phyloP scores from a whole-genome alignment of 768 basidiomycete genomes.

The Jaapia argillacea region DNA sequence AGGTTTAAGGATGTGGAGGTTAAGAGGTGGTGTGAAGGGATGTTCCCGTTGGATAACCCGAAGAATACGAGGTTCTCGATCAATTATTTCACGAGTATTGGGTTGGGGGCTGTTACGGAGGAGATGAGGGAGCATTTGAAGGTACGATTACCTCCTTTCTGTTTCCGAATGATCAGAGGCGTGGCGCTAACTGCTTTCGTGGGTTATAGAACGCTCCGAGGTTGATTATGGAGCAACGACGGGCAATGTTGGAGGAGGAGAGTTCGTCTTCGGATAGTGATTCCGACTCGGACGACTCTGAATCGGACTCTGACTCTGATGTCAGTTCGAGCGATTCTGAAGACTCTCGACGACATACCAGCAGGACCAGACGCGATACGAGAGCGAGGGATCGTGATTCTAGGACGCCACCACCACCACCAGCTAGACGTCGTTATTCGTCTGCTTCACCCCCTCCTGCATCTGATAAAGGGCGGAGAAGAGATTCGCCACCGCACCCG shows the following conservation, averaged over 20 bases:
- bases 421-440: not conserved
- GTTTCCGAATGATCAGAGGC: no score
- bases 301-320: constrained; percentile 21
- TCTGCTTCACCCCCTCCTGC: no score
- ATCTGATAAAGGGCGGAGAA: not conserved
- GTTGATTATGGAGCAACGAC: constrained; percentile 89
- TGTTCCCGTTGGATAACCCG: constrained; percentile 96
- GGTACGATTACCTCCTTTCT: constrained; percentile 31
- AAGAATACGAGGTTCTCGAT: constrained; percentile 95
- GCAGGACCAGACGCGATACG: constrained; percentile 11
- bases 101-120: constrained; percentile 84
- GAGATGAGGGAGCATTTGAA: constrained; percentile 96
- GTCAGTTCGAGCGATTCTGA: constrained; percentile 27
- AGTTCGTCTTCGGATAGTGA: constrained; percentile 31
- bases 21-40: constrained; percentile 55
- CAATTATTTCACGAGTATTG: constrained; percentile 97
- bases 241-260: constrained; percentile 72
- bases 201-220: constrained; percentile 75
- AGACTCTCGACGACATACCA: constrained; percentile 19
- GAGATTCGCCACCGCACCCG: constrained; percentile 3
- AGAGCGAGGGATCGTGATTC: constrained; percentile 1
- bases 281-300: constrained; percentile 28
- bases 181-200: no score
- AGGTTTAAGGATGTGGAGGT: constrained; percentile 87
- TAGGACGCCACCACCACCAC: not conserved